Evolutionary conservation across 495 filamentous ascomycete species (phyloP).

Genomic region (Halenospora varia): DNA sequence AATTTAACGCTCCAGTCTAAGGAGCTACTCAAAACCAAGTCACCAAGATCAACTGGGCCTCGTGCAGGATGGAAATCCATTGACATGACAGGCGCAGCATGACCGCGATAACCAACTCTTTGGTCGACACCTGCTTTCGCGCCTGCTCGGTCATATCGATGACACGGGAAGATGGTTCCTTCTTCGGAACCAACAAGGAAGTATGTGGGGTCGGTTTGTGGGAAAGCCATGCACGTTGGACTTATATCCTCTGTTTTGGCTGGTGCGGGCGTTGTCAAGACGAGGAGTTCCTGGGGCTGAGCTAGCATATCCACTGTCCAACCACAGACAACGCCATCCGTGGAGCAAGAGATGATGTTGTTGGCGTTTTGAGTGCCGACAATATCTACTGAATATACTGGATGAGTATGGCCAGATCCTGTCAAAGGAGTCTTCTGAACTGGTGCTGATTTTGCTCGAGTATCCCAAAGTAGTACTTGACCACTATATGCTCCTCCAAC

Average conservation of each 20-base stretch:
- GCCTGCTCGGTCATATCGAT: slow-evolving; percentile 93
- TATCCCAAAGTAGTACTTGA: slow-evolving; percentile 98
- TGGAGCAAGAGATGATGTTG: slow-evolving; percentile 94
- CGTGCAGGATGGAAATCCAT: slow-evolving; percentile 91
- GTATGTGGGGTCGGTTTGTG: slow-evolving; percentile 90
- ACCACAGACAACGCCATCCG: slow-evolving; percentile 92
- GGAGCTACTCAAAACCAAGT: slow-evolving; percentile 79
- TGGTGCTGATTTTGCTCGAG: slow-evolving; percentile 77
- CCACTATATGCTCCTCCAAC: slow-evolving; percentile 93
- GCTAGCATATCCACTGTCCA: slow-evolving; percentile 98
- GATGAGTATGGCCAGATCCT: slow-evolving; percentile 89
- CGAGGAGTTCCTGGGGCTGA: slow-evolving; percentile 87
- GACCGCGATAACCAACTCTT: slow-evolving; percentile 77
- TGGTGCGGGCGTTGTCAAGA: slow-evolving; percentile 78
- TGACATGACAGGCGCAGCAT: slow-evolving; percentile 92
- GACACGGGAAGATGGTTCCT: slow-evolving; percentile 91
- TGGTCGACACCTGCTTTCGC: slow-evolving; percentile 93
- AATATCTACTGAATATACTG: slow-evolving; percentile 91
- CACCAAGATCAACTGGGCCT: slow-evolving; percentile 90
- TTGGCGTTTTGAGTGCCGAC: slow-evolving; percentile 98
- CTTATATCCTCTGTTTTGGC: slow-evolving; percentile 90
- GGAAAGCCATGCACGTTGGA: slow-evolving; percentile 97
- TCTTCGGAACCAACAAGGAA: slow-evolving; percentile 97
- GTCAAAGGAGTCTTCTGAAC: slow-evolving; percentile 96
- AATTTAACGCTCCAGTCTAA: slow-evolving; percentile 97